Percentiles rank a stretch among this genome's conserved stretches.
phyloP scores from a whole-genome alignment of 805 yeast genomes.

The Lachancea fermentati region DNA sequence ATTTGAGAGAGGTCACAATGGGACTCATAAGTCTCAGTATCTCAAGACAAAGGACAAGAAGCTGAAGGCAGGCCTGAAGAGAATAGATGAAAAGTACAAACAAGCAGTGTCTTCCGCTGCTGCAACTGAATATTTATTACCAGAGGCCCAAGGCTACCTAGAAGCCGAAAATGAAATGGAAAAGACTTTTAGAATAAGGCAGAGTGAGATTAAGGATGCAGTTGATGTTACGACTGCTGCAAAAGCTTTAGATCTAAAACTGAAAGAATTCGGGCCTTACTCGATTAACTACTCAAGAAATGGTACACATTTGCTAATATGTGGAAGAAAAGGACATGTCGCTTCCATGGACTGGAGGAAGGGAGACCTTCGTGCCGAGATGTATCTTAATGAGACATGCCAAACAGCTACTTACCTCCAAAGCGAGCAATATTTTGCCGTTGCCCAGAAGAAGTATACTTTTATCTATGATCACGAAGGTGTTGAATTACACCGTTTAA shows the following conservation, averaged over 20 bases:
- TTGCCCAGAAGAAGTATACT: constrained; percentile 91
- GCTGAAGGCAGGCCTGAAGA: constrained; percentile 58
- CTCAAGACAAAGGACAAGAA: constrained; percentile 48
- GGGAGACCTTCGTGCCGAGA: constrained; percentile 75
- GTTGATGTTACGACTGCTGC: constrained; percentile 74
- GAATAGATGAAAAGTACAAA: constrained; percentile 64
- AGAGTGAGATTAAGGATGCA: constrained; percentile 64
- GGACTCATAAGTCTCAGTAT: constrained; percentile 9
- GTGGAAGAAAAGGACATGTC: constrained; percentile 90
- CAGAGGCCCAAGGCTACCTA: constrained; percentile 78
- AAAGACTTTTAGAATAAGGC: constrained; percentile 78
- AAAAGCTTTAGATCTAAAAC: constrained; percentile 67
- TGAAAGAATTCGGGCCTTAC: constrained; percentile 85
- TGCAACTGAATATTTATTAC: constrained; percentile 75
- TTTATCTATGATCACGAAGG: constrained; percentile 91
- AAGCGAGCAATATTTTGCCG: constrained; percentile 91
- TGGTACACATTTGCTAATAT: constrained; percentile 78
- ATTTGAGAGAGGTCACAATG: constrained; percentile 29
- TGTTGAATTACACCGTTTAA: constrained; percentile 82
- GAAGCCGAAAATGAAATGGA: constrained; percentile 95
- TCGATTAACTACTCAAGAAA: constrained; percentile 73
- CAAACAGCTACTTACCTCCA: constrained; percentile 87
- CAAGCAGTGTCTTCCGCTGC: constrained; percentile 82
- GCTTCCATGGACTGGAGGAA: constrained; percentile 95
- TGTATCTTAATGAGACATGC: constrained; percentile 82